Base-by-base conservation (phyloP, 2,329 filamentous ascomycete genomes). In the Zymoseptoria brevis region DNA sequence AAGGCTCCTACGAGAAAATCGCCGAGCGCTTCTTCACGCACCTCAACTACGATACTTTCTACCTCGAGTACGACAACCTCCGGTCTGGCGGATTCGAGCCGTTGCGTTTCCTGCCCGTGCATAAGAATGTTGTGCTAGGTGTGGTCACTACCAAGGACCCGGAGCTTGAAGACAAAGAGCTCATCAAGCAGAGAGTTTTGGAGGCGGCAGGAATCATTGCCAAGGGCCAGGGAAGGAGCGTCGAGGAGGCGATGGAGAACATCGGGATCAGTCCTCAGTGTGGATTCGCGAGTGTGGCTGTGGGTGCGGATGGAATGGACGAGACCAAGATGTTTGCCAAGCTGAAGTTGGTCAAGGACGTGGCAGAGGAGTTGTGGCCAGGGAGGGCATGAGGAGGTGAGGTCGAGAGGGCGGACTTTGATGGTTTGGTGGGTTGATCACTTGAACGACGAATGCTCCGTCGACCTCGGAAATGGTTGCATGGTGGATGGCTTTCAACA, bases 111-210 rank as follows among this genome's bases (percentile, higher is more conserved):
- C 61, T 75, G 56, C 72, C 72, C n/a, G 62, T 64, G 62, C 67
- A 72, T 61, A 75, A 74, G 68, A 74, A 73, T 60, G 73, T 75
- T 48, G 72, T 75, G 30, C 69, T 75, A 19, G 73, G 73, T 21
- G 71, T 75, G 6, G 70, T 75, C 29, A 73, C 71, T 30, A 75
- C 72, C 24, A 75, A 75, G 60, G 69, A 70, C 19, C 69, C 71
- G 4, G 65, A 71, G 59, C 62, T 75, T n/a, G 72, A 75, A 61
- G 72, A 74, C 55, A 60, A 62, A 22, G 63, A 68, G 54, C 52
- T 70, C 52, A 71, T 73, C 63, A 72, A 71, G 68, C 61, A 57
- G 24, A 69, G 71, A 50, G 69, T 75, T 30, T 58, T 64, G 19
- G 69, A 72, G 62, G 73, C 72, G 21, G 73, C 72, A 49, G 67